Base-by-base conservation (phyloP, 768 basidiomycete species). In the Paxillus involutus region DNA sequence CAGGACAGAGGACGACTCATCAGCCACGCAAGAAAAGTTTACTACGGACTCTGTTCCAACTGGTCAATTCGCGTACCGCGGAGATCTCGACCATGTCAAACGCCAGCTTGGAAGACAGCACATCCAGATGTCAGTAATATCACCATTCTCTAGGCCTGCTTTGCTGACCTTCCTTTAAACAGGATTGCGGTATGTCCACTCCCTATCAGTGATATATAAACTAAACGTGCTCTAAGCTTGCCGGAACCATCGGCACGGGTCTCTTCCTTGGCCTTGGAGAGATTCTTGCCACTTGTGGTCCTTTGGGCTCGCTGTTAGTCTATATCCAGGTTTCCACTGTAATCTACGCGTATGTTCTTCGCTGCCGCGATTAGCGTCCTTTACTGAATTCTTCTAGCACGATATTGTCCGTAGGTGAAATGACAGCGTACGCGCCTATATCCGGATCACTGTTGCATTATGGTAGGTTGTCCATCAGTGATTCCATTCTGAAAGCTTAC, bases 191-290 rank as follows among this genome's bases (percentile, higher is more conserved):
- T 65, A 49, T 19, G 64, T 53, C 21, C 6, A 26, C 54, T 14
- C 52, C 16, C 21, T 51, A 13, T 10, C 17, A 17, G 3, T 16
- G 3, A 40, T 8, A 29, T 12, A 13, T 32, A 21, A 4, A 33
- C 43, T 61, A 39, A 63, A 7, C 14, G 11, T 29, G 14, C 32
- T 24, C 45, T 47, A 45, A 66, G 64, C 57, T 71, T 52, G 67
- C 66, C 13, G 67, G 69, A 21, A 61, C 58, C 3, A 64, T 71
- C 21, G 67, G 69, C 14, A 69, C 69, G 0, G 69, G 69, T 11
- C 62, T 71, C 16, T 71, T 71, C 53, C 48, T 67, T 7, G 69
- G 69, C 9, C 59, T 71, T 13, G 69, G 69, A 26, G 42, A 64
- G 46, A 56, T 71, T n/a, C 67, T 70, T 7, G 45, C 60, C 5